phyloP scores from a whole-genome alignment of 768 basidiomycete species.

The Cystobasidium ongulense region DNA sequence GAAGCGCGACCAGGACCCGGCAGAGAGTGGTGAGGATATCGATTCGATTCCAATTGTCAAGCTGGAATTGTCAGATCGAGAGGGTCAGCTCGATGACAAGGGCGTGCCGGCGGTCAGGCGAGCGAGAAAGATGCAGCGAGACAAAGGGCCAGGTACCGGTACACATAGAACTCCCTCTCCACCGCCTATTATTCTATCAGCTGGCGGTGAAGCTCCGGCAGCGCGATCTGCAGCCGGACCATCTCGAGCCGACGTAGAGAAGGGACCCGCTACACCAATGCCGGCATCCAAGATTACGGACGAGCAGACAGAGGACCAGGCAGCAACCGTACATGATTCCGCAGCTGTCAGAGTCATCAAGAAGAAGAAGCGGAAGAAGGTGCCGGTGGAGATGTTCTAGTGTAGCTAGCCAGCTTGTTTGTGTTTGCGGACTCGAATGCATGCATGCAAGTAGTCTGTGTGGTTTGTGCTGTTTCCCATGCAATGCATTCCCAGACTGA shows the following conservation, averaged over 20 bases:
- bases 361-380: slow-evolving; percentile 20
- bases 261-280: not conserved
- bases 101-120: not conserved
- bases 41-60: slow-evolving; percentile 85
- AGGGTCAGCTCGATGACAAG: not conserved
- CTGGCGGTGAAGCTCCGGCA: slow-evolving; percentile 15
- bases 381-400: not conserved
- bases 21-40: slow-evolving; percentile 71
- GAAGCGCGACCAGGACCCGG: slow-evolving; percentile 47
- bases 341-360: not conserved
- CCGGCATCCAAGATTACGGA: not conserved
- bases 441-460: no score
- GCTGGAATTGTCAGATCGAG: slow-evolving; percentile 51
- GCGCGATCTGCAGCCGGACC: not conserved
- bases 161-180: slow-evolving; percentile 9
- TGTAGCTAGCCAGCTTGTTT: no score
- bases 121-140: not conserved
- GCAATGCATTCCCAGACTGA: no score
- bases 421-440: no score
- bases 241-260: not conserved
- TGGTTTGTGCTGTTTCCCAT: no score
- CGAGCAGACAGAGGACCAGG: not conserved
- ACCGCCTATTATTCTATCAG: slow-evolving; percentile 9
- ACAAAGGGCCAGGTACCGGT: not conserved
- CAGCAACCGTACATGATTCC: not conserved